Evolutionary conservation across 176 grass and related monocot genomes (phyloP).

Genomic region (Triticum aestivum): IWGSC_CS_RefSeq_v2.1 NC_057799.1:616364640-616365139

Average conservation of each 20-base stretch:
- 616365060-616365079: constrained; percentile 6
- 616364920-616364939: constrained; percentile 1
- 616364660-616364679: constrained; percentile 9
- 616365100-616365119: not conserved
- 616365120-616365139: not conserved
- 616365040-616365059: not conserved
- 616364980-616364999: not conserved
- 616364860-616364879: not conserved
- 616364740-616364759: constrained; percentile 99
- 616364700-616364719: constrained; percentile 91
- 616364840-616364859: not conserved
- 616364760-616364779: constrained; percentile 98
- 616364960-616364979: constrained; percentile 6
- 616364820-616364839: not conserved
- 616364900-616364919: not conserved
- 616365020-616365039: not conserved
- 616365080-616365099: not conserved
- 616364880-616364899: not conserved
- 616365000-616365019: not conserved
- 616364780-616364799: constrained; percentile 43
- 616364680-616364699: constrained; percentile 81
- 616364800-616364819: not conserved
- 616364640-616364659: constrained; percentile 15
- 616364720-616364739: constrained; percentile 99
- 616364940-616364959: not conserved